Base-by-base conservation (phyloP, 441 rosid genomes). In the Dalechampia spathulata region DNA sequence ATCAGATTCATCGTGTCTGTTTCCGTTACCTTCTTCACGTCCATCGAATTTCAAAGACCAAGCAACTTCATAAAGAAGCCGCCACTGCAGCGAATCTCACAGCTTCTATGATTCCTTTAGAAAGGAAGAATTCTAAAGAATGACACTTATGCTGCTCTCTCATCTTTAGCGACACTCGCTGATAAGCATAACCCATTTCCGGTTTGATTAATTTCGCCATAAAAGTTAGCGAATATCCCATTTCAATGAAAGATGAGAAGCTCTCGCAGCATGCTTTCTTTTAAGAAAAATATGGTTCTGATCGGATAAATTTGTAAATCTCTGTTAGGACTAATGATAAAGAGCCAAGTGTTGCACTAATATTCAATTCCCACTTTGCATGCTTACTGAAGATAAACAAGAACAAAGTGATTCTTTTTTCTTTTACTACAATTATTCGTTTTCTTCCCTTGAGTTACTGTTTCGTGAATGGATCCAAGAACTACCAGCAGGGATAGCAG, bases 381-480 rank as follows among this genome's bases (percentile, higher is more conserved):
- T 38, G 41, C 16, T 38, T 26, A 46, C 27, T 39, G 23, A 37
- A 49, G 53, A 17, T 49, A 42, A 40, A 44, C 39, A 30, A 53
- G 44, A 54, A 15, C 50, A 20, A 44, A 46, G 50, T 51, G 19
- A 51, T 36, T 45, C 27, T 47, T 58, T 25, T 42, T n/a, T 30
- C 8, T 30, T 30, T 30, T n/a, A n/a, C n/a, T n/a, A n/a, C n/a
- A n/a, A n/a, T n/a, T n/a, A n/a, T n/a, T n/a, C n/a, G n/a, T n/a
- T n/a, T n/a, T n/a, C n/a, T n/a, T n/a, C n/a, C n/a, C 49, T 2
- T 34, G 27, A 56, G 44, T 51, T 38, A 13, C 37, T 42, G 43
- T 62, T 60, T 67, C 45, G 23, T 47, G 53, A 67, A 78, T 74
- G 82, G 80, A 76, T 45, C 70, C 66, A 37, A 51, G 27, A 52